Conservation (phyloP, 306 rosid species). For the Sphenostylis stenocarpa region DNA sequence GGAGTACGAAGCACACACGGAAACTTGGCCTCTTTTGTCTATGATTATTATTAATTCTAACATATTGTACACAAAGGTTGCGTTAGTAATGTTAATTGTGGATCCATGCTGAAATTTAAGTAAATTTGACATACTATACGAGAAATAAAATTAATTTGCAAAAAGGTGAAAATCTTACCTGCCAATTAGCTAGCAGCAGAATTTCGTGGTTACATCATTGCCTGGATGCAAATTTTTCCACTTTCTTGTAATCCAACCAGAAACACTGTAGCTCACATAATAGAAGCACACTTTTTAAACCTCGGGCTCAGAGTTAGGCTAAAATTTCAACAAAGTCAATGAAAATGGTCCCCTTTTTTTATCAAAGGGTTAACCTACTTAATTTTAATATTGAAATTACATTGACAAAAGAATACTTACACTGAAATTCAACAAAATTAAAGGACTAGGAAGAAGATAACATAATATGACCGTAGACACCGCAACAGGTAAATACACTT, state of each 20-base stretch:
- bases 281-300: conserved; percentile 23
- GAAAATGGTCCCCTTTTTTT: conserved; percentile 16
- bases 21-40: not conserved
- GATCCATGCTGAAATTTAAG: not conserved
- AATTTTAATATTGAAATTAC: conserved; percentile 2
- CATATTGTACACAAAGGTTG: not conserved
- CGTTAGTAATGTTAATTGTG: not conserved
- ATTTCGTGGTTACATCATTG: conserved; percentile 19
- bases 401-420: conserved; percentile 23
- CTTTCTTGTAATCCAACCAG: conserved; percentile 18
- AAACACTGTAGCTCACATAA: conserved; percentile 35
- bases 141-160: no score
- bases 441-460: conserved; percentile 32
- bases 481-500: conserved; percentile 38
- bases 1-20: not conserved
- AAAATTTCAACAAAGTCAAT: conserved; percentile 2
- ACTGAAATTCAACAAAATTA: conserved; percentile 34
- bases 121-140: no score
- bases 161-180: no score
- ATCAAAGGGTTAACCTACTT: not conserved
- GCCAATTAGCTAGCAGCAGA: not conserved
- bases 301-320: conserved; percentile 7
- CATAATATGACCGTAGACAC: conserved; percentile 43
- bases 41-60: no score
- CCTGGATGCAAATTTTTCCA: not conserved